Percentiles rank a stretch among this genome's conserved stretches.
phyloP scores from a whole-genome alignment of 2,329 filamentous ascomycete species.

The Grosmannia huntii region DNA sequence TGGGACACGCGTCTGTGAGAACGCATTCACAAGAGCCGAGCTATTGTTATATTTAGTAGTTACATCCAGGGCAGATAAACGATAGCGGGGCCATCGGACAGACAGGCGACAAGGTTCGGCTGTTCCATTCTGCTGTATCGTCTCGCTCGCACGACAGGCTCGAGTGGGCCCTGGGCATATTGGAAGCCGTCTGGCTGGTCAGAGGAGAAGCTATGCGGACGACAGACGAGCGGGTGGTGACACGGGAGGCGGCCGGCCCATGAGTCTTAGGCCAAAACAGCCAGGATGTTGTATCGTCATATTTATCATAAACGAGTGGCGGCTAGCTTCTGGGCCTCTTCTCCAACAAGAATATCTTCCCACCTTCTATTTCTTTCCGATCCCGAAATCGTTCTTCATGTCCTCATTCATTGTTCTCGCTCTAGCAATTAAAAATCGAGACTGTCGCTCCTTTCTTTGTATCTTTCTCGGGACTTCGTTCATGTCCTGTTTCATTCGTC shows the following conservation, averaged over 20 bases:
- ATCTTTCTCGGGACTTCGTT: not conserved
- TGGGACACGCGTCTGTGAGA: not conserved
- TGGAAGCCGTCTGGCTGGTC: not conserved
- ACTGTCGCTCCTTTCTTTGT: not conserved
- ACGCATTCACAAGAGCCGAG: not conserved
- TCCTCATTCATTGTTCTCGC: constrained; percentile 2
- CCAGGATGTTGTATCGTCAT: not conserved
- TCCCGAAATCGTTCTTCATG: constrained; percentile 6
- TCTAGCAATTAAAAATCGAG: not conserved
- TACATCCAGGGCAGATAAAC: not conserved
- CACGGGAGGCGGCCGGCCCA: not conserved
- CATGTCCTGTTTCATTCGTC: not conserved
- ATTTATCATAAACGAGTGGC: not conserved
- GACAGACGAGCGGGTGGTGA: not conserved
- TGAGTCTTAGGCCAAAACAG: not conserved
- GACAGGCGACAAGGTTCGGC: not conserved
- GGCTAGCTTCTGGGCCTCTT: constrained; percentile 2
- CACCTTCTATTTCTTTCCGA: not conserved
- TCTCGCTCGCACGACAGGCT: not conserved
- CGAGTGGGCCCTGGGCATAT: not conserved
- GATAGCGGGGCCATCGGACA: not conserved
- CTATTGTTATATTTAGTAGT: not conserved
- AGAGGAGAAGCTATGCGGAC: not conserved
- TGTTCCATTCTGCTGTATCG: not conserved
- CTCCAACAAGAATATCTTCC: constrained; percentile 1